Evolutionary conservation across 1,284 basidiomycete species (phyloP).

Genomic region (Trichosporon sp.): DNA sequence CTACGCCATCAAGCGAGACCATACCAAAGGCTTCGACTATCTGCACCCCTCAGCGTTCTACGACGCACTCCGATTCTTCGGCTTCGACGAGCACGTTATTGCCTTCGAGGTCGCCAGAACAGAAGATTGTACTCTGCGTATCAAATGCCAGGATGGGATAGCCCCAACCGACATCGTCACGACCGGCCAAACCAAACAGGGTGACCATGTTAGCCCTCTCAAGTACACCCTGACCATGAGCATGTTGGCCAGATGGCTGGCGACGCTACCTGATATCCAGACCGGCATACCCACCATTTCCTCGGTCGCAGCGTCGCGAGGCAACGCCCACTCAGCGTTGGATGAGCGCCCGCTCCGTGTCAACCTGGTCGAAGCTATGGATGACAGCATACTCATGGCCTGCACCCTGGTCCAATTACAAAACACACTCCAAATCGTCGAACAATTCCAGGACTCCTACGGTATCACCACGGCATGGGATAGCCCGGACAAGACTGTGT

Average conservation of each 20-base stretch:
- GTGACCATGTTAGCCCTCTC: conserved; percentile 38
- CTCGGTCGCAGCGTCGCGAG: too few species aligned
- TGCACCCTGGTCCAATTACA: neutral
- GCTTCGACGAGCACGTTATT: conserved; percentile 30
- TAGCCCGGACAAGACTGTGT: conserved; percentile 17
- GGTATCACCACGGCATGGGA: conserved; percentile 15
- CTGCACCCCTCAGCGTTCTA: conserved; percentile 43
- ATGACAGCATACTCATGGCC: conserved; percentile 15
- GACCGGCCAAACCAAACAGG: conserved; percentile 41
- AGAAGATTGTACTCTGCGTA: conserved; percentile 17
- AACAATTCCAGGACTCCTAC: conserved; percentile 17
- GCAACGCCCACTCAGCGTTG: too few species aligned
- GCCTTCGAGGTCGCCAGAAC: conserved; percentile 40
- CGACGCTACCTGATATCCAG: conserved; percentile 17
- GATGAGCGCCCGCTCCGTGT: too few species aligned
- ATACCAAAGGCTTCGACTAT: conserved; percentile 34
- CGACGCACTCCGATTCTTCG: conserved; percentile 44
- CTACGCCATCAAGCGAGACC: conserved; percentile 16
- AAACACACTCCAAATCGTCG: neutral
- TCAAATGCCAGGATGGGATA: conserved; percentile 34
- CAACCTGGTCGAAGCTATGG: conserved; percentile 16
- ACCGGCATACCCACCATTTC: neutral
- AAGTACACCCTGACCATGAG: conserved; percentile 45
- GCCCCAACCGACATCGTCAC: neutral
- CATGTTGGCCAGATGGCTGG: conserved; percentile 35